Percentiles rank a stretch among this genome's conserved stretches.
Evolutionary conservation across 1,284 basidiomycete genomes (phyloP).

Genomic region (Microbotryum lychnidis-dioicae): DNA sequence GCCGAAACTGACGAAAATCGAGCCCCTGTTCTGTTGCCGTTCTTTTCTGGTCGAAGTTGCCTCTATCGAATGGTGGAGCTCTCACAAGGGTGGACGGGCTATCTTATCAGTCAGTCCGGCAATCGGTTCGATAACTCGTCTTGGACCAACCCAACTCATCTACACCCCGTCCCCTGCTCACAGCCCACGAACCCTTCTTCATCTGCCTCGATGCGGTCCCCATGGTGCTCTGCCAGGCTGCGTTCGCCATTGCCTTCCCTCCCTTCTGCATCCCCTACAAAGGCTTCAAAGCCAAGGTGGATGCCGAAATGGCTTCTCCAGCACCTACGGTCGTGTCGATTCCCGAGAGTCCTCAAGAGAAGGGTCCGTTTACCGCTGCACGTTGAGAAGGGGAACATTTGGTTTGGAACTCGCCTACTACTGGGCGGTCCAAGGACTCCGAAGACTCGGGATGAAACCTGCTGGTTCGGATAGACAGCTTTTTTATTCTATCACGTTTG

Average conservation of each 20-base stretch:
- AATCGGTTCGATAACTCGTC: not conserved
- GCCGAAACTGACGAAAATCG: too few relatives aligned
- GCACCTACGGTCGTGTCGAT: too few relatives aligned
- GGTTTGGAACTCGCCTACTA: too few relatives aligned
- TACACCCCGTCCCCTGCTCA: not conserved
- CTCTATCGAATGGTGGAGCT: conserved; percentile 22
- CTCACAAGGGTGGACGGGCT: conserved; percentile 17
- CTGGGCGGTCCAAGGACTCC: too few relatives aligned
- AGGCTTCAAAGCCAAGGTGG: too few relatives aligned
- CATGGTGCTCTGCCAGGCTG: conserved; percentile 13
- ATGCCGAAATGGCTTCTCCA: too few relatives aligned
- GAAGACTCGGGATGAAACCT: too few relatives aligned
- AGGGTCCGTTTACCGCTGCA: too few relatives aligned
- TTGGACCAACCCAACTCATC: not conserved
- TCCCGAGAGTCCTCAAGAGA: too few relatives aligned
- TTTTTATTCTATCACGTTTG: too few relatives aligned
- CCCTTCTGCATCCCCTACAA: not conserved
- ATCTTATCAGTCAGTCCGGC: conserved; percentile 13
- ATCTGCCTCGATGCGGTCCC: conserved; percentile 16
- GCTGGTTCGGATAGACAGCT: too few relatives aligned
- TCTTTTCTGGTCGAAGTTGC: conserved; percentile 5
- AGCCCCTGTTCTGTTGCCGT: not conserved
- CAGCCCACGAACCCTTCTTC: conserved; percentile 14
- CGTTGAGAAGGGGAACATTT: too few relatives aligned
- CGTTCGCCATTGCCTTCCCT: not conserved